These are phyloP conservation scores for Penstemon davidsonii DNA, from an alignment of 257 asterid species.

Conservation along the genomic window DNA sequence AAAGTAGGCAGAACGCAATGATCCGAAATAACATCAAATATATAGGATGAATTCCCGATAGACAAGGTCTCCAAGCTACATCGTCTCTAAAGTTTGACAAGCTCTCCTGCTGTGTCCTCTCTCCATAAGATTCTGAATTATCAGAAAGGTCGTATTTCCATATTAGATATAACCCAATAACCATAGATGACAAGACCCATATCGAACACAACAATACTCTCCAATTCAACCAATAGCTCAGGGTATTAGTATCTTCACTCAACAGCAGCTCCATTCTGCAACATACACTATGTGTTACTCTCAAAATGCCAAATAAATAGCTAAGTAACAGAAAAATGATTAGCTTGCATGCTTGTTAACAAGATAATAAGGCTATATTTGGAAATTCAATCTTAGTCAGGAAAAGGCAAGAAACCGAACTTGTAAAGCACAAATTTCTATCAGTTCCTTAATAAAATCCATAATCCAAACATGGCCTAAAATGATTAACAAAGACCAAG, in stretches of 20 bases:
- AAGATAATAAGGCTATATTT: background rate
- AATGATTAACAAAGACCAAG: no score
- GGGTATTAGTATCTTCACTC: slow-evolving; percentile 51
- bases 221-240: slow-evolving; percentile 90
- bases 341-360: slow-evolving; percentile 3
- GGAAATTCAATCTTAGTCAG: background rate
- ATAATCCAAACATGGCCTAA: no score
- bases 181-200: slow-evolving; percentile 63
- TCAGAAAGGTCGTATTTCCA: slow-evolving; percentile 68
- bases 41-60: slow-evolving; percentile 52
- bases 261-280: slow-evolving; percentile 66
- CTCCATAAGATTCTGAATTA: slow-evolving; percentile 33
- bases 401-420: background rate
- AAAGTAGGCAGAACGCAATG: slow-evolving; percentile 62
- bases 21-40: slow-evolving; percentile 59
- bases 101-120: slow-evolving; percentile 27
- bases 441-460: no score
- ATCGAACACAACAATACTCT: slow-evolving; percentile 66
- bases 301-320: slow-evolving; percentile 11
- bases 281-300: slow-evolving; percentile 22
- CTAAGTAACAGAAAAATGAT: background rate
- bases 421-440: no score
- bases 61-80: slow-evolving; percentile 83
- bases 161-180: slow-evolving; percentile 45
- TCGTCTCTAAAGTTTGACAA: slow-evolving; percentile 31